phyloP scores from a whole-genome alignment of 2,329 filamentous ascomycete species.

The Fusarium pilosicola region DNA sequence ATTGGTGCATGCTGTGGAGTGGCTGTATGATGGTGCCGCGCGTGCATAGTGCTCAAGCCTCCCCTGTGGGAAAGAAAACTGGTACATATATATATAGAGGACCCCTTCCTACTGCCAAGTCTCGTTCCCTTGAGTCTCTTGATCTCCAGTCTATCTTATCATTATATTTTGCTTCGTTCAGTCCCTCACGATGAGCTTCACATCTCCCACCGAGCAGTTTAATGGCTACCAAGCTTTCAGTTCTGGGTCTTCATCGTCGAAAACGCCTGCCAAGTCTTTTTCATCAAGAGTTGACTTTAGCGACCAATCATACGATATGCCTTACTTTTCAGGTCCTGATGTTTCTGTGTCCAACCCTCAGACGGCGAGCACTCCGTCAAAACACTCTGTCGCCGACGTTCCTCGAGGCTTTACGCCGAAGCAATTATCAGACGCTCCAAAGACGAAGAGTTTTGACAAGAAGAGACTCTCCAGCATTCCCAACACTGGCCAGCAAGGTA shows the following conservation, averaged over 20 bases:
- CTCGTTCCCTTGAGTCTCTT: not conserved
- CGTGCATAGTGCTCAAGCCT: not conserved
- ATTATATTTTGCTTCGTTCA: not conserved
- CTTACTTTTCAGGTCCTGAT: not conserved
- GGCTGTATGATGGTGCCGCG: not conserved
- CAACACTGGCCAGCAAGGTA: not conserved
- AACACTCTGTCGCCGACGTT: not conserved
- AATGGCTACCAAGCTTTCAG: not conserved
- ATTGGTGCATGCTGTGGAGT: not conserved
- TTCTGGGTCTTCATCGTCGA: not conserved
- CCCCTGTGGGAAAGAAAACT: not conserved
- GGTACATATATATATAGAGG: not conserved
- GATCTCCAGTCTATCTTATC: no score
- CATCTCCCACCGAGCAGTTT: not conserved
- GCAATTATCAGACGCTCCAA: not conserved
- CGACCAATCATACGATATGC: not conserved
- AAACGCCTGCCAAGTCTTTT: not conserved
- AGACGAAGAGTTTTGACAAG: not conserved
- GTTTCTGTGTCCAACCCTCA: not conserved
- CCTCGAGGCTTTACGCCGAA: not conserved
- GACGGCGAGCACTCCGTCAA: not conserved
- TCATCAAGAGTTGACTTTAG: slow-evolving; percentile 7
- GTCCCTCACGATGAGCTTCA: not conserved
- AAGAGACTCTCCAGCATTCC: not conserved
- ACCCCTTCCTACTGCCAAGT: not conserved